Evolutionary conservation across 2,329 filamentous ascomycete genomes (phyloP), one percentile per base, ranked within the genome.

Genomic region (Chaetomium globosum): DNA sequence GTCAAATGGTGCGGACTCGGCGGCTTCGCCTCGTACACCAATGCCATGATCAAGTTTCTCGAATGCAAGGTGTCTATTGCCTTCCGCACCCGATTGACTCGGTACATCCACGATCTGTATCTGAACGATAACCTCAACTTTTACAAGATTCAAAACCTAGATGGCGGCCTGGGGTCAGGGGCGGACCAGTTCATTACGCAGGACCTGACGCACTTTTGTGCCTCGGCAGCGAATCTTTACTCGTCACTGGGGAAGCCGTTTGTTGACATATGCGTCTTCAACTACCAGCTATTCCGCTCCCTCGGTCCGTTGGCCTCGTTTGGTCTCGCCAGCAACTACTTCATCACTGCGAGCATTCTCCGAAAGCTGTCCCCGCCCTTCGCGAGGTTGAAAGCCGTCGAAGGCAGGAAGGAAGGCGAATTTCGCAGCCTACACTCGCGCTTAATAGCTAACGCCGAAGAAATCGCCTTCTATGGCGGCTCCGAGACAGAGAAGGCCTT

Each of bases 31-130:
- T 96, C 94, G 0, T 99, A 99, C 75, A 97, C 94, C 59, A 99
- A 99, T 77, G 93, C 94, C 62, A 97, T 96, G 90, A 99, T 99
- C 82, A 98, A 98, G 78, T 99, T 91, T 79, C 84, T 99, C 68
- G 94, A 99, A 78, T 94, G 92, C 59, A 99, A 99, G 80, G 93
- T 99, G 61, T 97, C 94, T 7, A 99, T 99, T 70, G 94, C 96
- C 39, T 99, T 99, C 83, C 89, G 95, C 51, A 99, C 95, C 4
- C 87, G 95, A 12, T 83, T 99, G 16, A 99, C 95, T 1, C 84
- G 95, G 71, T 99, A 99, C 76, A 97, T 99, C 61, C 95, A 99
- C 77, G 95, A 99, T 74, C 81, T 99, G 9, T 99, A 99, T 74
- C 85, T 99, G 19, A 97, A 96, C 75, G 90, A 96, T 64, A 93